Percentiles rank a stretch among this genome's conserved stretches.
Evolutionary conservation across 2,329 filamentous ascomycete species (phyloP).

Genomic region (Colletotrichum eremochloae): DNA sequence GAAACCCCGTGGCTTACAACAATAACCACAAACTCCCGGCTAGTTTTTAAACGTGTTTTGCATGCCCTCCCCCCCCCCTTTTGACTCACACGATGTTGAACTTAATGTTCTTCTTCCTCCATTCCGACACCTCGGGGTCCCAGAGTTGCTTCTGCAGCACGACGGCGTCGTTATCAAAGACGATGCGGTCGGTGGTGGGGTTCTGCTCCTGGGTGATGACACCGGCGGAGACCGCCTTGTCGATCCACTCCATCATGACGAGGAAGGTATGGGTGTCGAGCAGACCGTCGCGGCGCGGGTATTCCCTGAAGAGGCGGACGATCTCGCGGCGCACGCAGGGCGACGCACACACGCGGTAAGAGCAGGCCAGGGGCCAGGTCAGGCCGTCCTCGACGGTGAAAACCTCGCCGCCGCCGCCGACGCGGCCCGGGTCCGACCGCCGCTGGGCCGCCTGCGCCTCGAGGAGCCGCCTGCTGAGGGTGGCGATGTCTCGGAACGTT

Average conservation of each 20-base stretch:
- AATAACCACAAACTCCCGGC: too few species aligned
- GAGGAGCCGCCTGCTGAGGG: slow-evolving; percentile 14
- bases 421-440: neutral
- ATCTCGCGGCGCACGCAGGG: slow-evolving; percentile 54
- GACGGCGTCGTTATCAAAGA: slow-evolving; percentile 1
- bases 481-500: slow-evolving; percentile 14
- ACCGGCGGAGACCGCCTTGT: neutral
- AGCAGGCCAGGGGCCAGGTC: slow-evolving; percentile 56
- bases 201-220: neutral
- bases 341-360: slow-evolving; percentile 56
- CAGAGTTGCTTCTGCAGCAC: neutral
- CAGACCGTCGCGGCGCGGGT: slow-evolving; percentile 59
- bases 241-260: slow-evolving; percentile 35
- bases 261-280: slow-evolving; percentile 58
- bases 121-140: neutral
- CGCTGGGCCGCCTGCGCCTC: neutral
- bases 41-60: neutral
- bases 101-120: neutral
- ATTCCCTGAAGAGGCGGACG: slow-evolving; percentile 54
- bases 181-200: neutral
- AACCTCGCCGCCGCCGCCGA: neutral
- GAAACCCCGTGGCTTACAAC: too few species aligned
- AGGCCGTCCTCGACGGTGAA: slow-evolving; percentile 25
- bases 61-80: too few species aligned
- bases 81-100: neutral